Percentiles rank a stretch among this genome's conserved stretches.
Evolutionary conservation across 2,329 filamentous ascomycete species (phyloP).

Genomic region (Ceratocystis diversiconidia): DNA sequence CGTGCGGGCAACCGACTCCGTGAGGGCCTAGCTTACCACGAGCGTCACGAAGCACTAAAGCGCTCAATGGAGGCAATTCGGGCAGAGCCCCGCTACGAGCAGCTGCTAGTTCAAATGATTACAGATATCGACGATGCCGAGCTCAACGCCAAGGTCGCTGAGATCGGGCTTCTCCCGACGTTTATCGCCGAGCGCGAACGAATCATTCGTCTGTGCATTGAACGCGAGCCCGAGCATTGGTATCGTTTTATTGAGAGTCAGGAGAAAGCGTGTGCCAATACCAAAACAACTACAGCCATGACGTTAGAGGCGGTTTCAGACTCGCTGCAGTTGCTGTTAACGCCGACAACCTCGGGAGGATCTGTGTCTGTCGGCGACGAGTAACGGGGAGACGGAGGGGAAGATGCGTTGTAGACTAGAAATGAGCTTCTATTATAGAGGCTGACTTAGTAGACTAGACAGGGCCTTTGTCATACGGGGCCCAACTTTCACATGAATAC

Average conservation of each 20-base stretch:
- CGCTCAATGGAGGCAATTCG: slow-evolving; percentile 36
- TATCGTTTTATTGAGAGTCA: slow-evolving; percentile 47
- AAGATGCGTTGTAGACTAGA: too few relatives aligned
- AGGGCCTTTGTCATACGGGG: background rate
- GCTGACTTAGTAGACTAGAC: too few relatives aligned
- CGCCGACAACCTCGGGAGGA: slow-evolving; percentile 7
- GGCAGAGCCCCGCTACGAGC: slow-evolving; percentile 36
- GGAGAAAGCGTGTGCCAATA: slow-evolving; percentile 43
- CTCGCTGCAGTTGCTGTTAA: slow-evolving; percentile 10
- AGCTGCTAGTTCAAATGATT: slow-evolving; percentile 46
- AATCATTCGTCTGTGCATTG: slow-evolving; percentile 36
- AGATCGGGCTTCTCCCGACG: slow-evolving; percentile 45
- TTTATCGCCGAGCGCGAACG: slow-evolving; percentile 45
- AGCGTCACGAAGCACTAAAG: slow-evolving; percentile 37
- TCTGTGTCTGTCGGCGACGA: slow-evolving; percentile 26
- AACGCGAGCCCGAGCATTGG: slow-evolving; percentile 53
- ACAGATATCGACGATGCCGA: slow-evolving; percentile 48
- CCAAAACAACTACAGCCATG: slow-evolving; percentile 22
- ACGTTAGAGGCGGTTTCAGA: background rate
- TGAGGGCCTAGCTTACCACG: slow-evolving; percentile 36
- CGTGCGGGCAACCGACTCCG: slow-evolving; percentile 45
- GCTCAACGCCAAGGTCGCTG: slow-evolving; percentile 37
- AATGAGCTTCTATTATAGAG: too few relatives aligned
- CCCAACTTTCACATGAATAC: background rate
- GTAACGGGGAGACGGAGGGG: background rate